Evolutionary conservation across 1,284 basidiomycete genomes (phyloP), one percentile per base, ranked within the genome.

Genomic region (Pseudomicrostroma phylloplanum): DNA sequence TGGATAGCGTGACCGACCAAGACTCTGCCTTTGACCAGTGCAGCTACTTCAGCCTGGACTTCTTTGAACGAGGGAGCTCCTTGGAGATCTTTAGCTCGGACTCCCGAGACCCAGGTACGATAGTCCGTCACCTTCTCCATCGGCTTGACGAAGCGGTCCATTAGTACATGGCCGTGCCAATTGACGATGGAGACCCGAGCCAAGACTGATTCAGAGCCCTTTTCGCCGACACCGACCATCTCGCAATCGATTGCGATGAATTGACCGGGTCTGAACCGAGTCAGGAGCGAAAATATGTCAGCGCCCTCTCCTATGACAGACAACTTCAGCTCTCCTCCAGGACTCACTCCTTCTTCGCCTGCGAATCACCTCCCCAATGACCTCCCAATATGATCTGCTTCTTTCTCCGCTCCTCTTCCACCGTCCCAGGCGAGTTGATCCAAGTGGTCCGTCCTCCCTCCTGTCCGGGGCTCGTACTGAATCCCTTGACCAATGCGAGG

Each of bases 131-230:
- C 92, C 39, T 85, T 85, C 76, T 97, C 93, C 57, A 87, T 84
- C 70, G 92, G 93, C 61, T 84, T 82, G 21, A 98, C 94, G 69
- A 92, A 94, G 40, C 85, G 88, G 74, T 98, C 94, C 65, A 94
- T 79, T 46, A 89, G 81, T 25, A 90, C 82, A 6, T 84, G 86
- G 0, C 94, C 94, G 72, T 92, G 83, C 77, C 87, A 96, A 79
- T 97, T 96, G 64, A 97, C 92, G 49, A 97, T 80, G 54, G 89
- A 91, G 60, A 96, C 91, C 51, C 93, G 87, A 0, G 94, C 94
- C 1, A 97, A 83, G 0, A 88, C 88, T 0, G 89, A 92, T 76
- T 96, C 86, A 1, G 84, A 67, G 11, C 91, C 92, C 39, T 88
- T 84, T 9, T 86, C 84, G 0, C 93, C 92, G 6, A 97, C 86